A percentile compares a stretch with the other conserved stretches of the same genome.
phyloP scores from a whole-genome alignment of 2,329 filamentous ascomycete genomes.

The Fusarium anguioides region DNA sequence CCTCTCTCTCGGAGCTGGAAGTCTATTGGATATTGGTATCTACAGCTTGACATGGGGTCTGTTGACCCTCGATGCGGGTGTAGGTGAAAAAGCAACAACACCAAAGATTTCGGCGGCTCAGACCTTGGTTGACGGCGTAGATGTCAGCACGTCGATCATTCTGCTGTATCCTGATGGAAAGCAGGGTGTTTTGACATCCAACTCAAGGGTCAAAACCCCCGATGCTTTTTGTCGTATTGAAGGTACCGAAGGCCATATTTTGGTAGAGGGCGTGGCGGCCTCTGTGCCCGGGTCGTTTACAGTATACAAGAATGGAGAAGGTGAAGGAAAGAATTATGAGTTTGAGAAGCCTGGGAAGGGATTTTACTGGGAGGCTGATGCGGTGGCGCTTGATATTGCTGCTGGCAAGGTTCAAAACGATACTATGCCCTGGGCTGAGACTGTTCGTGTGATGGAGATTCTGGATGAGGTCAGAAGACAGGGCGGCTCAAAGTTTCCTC shows the following conservation, averaged over 20 bases:
- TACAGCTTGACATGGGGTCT: slow-evolving; percentile 57
- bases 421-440: slow-evolving; percentile 60
- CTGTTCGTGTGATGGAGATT: slow-evolving; percentile 57
- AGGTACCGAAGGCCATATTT: slow-evolving; percentile 52
- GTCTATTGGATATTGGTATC: slow-evolving; percentile 57
- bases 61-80: slow-evolving; percentile 47
- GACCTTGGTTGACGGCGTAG: slow-evolving; percentile 50
- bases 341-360: slow-evolving; percentile 52
- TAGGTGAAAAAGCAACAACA: slow-evolving; percentile 42
- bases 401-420: slow-evolving; percentile 52
- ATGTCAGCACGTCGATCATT: slow-evolving; percentile 52
- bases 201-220: slow-evolving; percentile 44
- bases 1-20: slow-evolving; percentile 55
- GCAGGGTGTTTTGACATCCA: slow-evolving; percentile 56
- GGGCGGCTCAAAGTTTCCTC: slow-evolving; percentile 47
- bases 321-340: slow-evolving; percentile 48
- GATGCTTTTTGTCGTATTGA: slow-evolving; percentile 54
- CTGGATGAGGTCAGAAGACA: slow-evolving; percentile 59
- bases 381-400: slow-evolving; percentile 54
- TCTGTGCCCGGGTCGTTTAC: slow-evolving; percentile 52
- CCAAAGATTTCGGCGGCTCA: slow-evolving; percentile 54
- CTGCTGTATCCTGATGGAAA: slow-evolving; percentile 53
- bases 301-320: slow-evolving; percentile 46
- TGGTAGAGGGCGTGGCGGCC: slow-evolving; percentile 50
- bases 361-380: slow-evolving; percentile 60